Base-by-base conservation (phyloP, 495 filamentous ascomycete genomes). In the Aspergillus mulundensis region DNA sequence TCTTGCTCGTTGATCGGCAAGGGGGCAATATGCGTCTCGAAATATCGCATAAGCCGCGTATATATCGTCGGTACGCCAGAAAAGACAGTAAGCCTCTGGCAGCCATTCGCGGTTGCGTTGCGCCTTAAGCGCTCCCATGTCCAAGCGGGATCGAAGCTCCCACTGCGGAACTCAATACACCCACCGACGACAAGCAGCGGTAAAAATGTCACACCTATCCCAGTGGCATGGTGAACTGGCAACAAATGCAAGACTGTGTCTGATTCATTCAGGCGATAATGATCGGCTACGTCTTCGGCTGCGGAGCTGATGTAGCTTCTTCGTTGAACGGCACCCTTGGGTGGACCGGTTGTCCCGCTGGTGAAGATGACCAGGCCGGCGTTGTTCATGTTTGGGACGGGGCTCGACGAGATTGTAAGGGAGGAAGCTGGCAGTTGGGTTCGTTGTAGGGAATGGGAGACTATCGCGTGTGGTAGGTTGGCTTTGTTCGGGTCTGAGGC, bases 51-150 rank as follows among this genome's bases (percentile, higher is more conserved):
- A 75, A 80, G 70, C 0, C 77, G 72, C 69, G 77, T 78, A 41
- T 77, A 80, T 7, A 80, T 78, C 3, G 77, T 80, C 8, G 77
- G 77, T 5, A 80, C 77, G 7, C 75, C 77, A 16, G 70, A 74
- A 56, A 80, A 80, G 48, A 80, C 70, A 0, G 74, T 77, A 7
- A 76, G 43, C 0, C 66, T 70, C 38, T 73, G 73, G 38, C 62
- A 30, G 15, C 72, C 43, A n/a, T 15, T 18, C 15, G 7, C 3
- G 18, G 15, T 48, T 4, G 28, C 28, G 28, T 30, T 30, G 4
- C 10, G 28, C 24, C 24, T 64, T 74, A 75, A 80, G 15, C 76
- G 62, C 36, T 77, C 72, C 77, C 77, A 80, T n/a, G 76, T 77
- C 74, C 74, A 77, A 1, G 63, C 68, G 2, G 70, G 64, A 45